Evolutionary conservation across 2,329 filamentous ascomycete genomes (phyloP).

Genomic region (Dothistroma pini): DNA sequence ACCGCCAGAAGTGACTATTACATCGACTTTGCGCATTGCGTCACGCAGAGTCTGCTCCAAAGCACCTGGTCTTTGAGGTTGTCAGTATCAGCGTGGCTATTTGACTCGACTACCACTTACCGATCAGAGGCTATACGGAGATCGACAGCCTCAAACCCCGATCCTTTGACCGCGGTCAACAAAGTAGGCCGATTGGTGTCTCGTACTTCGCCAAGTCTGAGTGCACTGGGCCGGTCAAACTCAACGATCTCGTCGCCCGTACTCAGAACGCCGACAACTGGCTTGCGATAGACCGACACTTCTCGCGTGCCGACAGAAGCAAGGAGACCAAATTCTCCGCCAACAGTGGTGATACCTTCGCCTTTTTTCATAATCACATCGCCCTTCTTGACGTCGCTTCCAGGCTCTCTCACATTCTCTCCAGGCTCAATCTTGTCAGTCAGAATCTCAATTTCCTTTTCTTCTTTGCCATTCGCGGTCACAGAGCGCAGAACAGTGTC

Average conservation of each 20-base stretch:
- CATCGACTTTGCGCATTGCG: constrained; percentile 69
- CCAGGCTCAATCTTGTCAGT: constrained; percentile 69
- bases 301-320: constrained; percentile 74
- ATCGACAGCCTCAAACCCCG: constrained; percentile 76
- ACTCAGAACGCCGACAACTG: constrained; percentile 80
- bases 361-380: constrained; percentile 70
- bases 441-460: constrained; percentile 82
- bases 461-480: constrained; percentile 78
- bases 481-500: constrained; percentile 74
- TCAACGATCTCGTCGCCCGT: constrained; percentile 93
- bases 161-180: constrained; percentile 68
- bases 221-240: constrained; percentile 58
- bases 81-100: constrained; percentile 2
- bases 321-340: constrained; percentile 86
- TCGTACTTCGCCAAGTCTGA: constrained; percentile 79
- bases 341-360: constrained; percentile 77
- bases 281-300: constrained; percentile 70
- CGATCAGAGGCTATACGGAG: constrained; percentile 79
- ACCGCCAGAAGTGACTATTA: constrained; percentile 88
- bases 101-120: constrained; percentile 30
- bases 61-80: constrained; percentile 53
- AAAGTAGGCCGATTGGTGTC: constrained; percentile 91
- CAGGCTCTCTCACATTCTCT: constrained; percentile 88
- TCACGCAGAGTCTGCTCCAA: constrained; percentile 74
- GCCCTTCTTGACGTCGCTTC: constrained; percentile 74